Evolutionary conservation across 2,329 filamentous ascomycete genomes (phyloP).

Genomic region (Cladophialophora chaetospira): DNA sequence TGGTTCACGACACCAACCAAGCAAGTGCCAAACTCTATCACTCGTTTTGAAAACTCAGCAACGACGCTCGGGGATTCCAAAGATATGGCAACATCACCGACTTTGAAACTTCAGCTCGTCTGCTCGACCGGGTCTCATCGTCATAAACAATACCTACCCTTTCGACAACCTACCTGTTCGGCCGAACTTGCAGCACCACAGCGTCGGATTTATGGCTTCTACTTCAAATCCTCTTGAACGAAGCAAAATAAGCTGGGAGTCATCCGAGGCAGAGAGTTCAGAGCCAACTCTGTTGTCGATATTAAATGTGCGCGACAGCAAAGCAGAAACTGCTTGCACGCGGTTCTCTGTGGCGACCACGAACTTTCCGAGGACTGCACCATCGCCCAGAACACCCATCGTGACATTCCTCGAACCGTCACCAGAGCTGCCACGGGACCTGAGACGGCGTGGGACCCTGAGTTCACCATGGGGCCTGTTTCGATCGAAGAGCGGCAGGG

Average conservation of each 20-base stretch:
- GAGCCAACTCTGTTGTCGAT: conserved; percentile 1
- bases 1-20: not conserved
- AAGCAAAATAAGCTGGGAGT: conserved; percentile 8
- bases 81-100: conserved; percentile 6
- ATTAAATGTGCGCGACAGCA: not conserved
- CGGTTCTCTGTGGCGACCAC: not conserved
- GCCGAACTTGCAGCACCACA: not conserved
- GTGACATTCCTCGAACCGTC: not conserved
- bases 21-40: not conserved
- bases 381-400: not conserved
- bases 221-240: not conserved
- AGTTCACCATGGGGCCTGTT: conserved; percentile 7
- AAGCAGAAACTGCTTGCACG: conserved; percentile 1
- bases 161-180: not conserved
- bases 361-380: not conserved
- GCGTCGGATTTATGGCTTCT: not conserved
- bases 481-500: conserved; percentile 1
- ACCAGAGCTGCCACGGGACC: not conserved
- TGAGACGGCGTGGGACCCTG: conserved; percentile 4
- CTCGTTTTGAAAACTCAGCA: conserved; percentile 4
- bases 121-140: not conserved
- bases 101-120: conserved; percentile 1
- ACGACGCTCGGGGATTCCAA: conserved; percentile 53
- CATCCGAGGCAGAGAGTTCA: not conserved
- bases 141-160: not conserved